Evolutionary conservation across 129 eudicot genomes (phyloP).

Genomic region (Arctium minus): DNA sequence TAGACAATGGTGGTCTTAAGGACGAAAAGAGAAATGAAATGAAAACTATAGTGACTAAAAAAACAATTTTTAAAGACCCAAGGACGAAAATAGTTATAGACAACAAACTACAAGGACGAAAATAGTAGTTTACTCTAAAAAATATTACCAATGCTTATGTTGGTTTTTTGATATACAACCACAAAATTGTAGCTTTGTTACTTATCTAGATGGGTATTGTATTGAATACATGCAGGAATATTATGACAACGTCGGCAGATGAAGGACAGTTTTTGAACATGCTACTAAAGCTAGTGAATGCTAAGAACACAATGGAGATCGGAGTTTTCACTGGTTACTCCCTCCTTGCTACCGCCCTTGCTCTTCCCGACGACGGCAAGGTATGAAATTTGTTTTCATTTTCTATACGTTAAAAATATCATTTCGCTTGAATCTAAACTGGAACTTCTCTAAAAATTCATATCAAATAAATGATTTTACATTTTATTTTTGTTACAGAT

Average conservation of each 20-base stretch:
- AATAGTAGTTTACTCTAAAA: too few relatives aligned
- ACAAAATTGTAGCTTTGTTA: neutral
- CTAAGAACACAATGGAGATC: conserved; percentile 90
- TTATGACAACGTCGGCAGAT: conserved; percentile 91
- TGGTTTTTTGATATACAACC: neutral
- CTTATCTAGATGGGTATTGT: neutral
- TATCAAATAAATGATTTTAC: neutral
- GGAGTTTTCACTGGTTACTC: conserved; percentile 94
- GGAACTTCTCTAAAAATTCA: neutral
- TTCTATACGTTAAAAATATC: neutral
- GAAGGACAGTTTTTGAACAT: conserved; percentile 85
- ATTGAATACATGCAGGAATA: conserved; percentile 47
- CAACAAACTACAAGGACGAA: too few relatives aligned
- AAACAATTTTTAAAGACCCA: too few relatives aligned
- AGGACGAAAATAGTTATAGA: too few relatives aligned
- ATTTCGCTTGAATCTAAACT: neutral
- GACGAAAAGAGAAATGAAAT: too few relatives aligned
- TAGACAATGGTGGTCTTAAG: too few relatives aligned
- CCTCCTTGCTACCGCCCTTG: conserved; percentile 91
- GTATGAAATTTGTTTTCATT: conserved; percentile 16
- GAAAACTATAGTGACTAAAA: too few relatives aligned
- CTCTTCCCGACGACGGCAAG: conserved; percentile 92
- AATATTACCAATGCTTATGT: neutral
- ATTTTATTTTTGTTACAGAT: conserved; percentile 35
- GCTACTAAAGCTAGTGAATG: conserved; percentile 72